Evolutionary conservation across 2,329 filamentous ascomycete genomes (phyloP).

Genomic region (Cercospora zeina): DNA sequence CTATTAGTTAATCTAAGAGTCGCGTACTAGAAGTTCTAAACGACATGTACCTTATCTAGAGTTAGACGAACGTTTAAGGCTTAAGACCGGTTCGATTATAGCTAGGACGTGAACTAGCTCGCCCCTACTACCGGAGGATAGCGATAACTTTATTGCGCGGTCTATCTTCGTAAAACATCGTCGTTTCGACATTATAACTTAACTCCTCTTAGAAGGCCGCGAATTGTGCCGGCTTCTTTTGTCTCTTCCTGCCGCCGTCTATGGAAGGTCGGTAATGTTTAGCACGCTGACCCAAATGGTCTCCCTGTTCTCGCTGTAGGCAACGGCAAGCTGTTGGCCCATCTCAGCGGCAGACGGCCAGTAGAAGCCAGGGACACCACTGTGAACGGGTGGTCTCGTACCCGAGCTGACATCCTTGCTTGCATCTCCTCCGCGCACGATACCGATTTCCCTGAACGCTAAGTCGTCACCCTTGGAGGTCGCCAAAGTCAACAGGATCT

Average conservation of each 20-base stretch:
- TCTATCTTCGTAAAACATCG: neutral
- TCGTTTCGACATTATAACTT: neutral
- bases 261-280: constrained; percentile 15
- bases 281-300: constrained; percentile 21
- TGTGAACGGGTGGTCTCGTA: constrained; percentile 7
- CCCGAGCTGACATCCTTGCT: neutral
- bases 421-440: constrained; percentile 23
- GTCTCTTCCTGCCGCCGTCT: neutral
- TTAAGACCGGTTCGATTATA: neutral
- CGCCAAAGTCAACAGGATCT: constrained; percentile 15
- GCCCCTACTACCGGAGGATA: neutral
- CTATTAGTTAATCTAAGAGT: neutral
- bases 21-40: neutral
- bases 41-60: neutral
- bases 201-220: no score
- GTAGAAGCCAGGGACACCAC: constrained; percentile 18
- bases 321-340: constrained; percentile 20
- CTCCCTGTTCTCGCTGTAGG: constrained; percentile 20
- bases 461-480: constrained; percentile 17
- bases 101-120: neutral
- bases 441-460: constrained; percentile 16
- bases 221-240: no score
- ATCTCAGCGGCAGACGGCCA: constrained; percentile 20
- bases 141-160: neutral
- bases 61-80: neutral